Conservation (phyloP, 2,329 filamentous ascomycete species). For the Didymella pomorum region DNA sequence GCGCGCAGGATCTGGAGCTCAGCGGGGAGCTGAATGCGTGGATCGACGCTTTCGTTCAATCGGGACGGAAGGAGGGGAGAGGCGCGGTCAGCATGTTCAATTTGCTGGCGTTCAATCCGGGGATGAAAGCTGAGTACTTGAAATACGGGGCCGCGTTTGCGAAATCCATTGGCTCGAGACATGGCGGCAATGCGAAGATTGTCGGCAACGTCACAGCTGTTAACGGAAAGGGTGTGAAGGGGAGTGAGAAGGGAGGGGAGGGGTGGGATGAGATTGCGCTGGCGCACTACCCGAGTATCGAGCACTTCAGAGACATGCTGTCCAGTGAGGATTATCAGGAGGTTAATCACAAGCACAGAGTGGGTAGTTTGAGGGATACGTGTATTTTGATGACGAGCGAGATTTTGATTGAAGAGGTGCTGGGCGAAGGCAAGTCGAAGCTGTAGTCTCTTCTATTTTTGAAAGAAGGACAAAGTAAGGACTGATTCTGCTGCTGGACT, state of each 20-base stretch:
- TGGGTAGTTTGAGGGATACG: conserved; percentile 62
- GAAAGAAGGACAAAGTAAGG: too few relatives aligned
- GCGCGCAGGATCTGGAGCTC: conserved; percentile 63
- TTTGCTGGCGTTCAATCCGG: conserved; percentile 64
- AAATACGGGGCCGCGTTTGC: conserved; percentile 65
- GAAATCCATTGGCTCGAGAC: conserved; percentile 57
- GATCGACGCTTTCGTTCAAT: conserved; percentile 52
- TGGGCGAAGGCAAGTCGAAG: conserved; percentile 19
- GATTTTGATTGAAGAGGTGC: conserved; percentile 47
- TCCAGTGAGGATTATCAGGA: conserved; percentile 65
- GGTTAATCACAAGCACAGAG: conserved; percentile 62
- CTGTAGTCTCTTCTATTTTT: too few relatives aligned
- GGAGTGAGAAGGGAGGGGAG: neutral
- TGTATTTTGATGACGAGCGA: conserved; percentile 64
- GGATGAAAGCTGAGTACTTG: conserved; percentile 62
- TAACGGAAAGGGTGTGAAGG: neutral
- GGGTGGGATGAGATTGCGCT: conserved; percentile 71
- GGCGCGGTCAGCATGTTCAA: conserved; percentile 70
- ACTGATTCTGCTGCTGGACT: too few relatives aligned
- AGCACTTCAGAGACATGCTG: conserved; percentile 69
- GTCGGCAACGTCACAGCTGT: conserved; percentile 54
- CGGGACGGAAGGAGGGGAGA: conserved; percentile 33
- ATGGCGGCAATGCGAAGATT: conserved; percentile 68
- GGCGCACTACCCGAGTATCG: conserved; percentile 69
- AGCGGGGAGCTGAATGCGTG: conserved; percentile 60